Percentiles rank a stretch among this genome's conserved stretches.
These are phyloP conservation scores for Canna indica DNA, from an alignment of 176 grass and related monocot genomes.

Conservation along the genomic window DNA sequence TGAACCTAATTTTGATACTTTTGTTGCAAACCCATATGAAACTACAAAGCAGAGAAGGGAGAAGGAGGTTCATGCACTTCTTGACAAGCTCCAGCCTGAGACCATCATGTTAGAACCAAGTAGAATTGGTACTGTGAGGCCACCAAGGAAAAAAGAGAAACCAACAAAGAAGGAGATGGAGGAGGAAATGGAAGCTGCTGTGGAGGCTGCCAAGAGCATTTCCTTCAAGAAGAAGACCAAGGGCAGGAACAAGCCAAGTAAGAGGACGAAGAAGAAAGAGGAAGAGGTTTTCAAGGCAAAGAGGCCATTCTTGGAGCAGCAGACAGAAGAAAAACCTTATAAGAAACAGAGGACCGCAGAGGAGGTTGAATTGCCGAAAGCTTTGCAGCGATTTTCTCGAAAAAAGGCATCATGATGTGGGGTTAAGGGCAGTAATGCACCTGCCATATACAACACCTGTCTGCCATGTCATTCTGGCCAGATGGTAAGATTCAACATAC, in stretches of 20 bases:
- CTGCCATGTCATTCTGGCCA: no score
- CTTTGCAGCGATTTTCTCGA: slow-evolving; percentile 57
- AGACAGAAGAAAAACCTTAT: slow-evolving; percentile 15
- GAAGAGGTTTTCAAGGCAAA: slow-evolving; percentile 71
- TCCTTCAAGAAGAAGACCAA: slow-evolving; percentile 82
- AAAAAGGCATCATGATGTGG: slow-evolving; percentile 14
- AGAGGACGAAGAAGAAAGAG: slow-evolving; percentile 51
- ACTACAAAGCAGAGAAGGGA: slow-evolving; percentile 77
- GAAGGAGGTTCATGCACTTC: slow-evolving; percentile 67
- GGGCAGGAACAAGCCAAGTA: slow-evolving; percentile 89
- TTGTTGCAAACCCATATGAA: slow-evolving; percentile 69
- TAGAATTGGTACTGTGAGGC: slow-evolving; percentile 54
- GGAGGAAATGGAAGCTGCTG: slow-evolving; percentile 45
- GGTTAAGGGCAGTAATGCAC: no score
- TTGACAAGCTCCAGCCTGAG: slow-evolving; percentile 74
- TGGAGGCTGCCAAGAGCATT: slow-evolving; percentile 45
- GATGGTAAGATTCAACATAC: no score
- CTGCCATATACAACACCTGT: no score
- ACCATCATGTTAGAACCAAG: slow-evolving; percentile 76
- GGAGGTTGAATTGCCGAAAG: slow-evolving; percentile 41
- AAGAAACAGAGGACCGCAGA: slow-evolving; percentile 45
- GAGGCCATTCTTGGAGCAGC: slow-evolving; percentile 50
- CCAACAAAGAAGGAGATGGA: slow-evolving; percentile 45
- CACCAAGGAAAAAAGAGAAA: slow-evolving; percentile 47
- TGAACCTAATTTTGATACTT: slow-evolving; percentile 81